Evolutionary conservation across 176 grass and related monocot species (phyloP).

Genomic region (Rhynchospora breviuscula): DNA sequence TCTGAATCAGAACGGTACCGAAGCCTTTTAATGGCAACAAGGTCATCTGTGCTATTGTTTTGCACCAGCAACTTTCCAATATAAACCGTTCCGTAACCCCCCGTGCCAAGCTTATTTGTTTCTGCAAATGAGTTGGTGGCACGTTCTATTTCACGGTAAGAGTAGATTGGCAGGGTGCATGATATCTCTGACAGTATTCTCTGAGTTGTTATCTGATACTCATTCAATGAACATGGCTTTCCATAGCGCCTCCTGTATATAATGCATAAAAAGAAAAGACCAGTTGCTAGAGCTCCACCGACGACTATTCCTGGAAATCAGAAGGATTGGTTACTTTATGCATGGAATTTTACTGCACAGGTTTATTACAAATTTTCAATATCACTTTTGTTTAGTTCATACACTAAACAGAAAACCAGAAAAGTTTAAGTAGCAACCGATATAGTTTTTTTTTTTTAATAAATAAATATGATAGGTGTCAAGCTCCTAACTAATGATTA

Average conservation of each 20-base stretch:
- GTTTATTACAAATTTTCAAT: not conserved
- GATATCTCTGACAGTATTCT: conserved; percentile 47
- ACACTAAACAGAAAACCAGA: not conserved
- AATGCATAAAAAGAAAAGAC: conserved; percentile 27
- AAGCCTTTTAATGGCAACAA: conserved; percentile 87
- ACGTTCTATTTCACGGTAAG: conserved; percentile 55
- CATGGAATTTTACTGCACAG: too few relatives aligned
- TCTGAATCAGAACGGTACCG: conserved; percentile 25
- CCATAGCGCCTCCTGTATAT: not conserved
- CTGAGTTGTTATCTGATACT: conserved; percentile 20
- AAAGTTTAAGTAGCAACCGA: not conserved
- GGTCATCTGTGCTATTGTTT: conserved; percentile 17
- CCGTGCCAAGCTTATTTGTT: conserved; percentile 63
- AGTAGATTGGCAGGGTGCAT: conserved; percentile 57
- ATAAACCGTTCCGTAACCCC: conserved; percentile 87
- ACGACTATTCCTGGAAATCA: conserved; percentile 30
- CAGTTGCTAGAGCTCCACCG: not conserved
- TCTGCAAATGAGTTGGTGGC: conserved; percentile 74
- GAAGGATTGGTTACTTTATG: not conserved
- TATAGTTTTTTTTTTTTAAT: too few relatives aligned
- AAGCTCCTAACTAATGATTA: not conserved
- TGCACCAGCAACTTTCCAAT: conserved; percentile 48
- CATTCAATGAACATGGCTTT: not conserved
- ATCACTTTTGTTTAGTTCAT: not conserved
- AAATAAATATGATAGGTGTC: not conserved